These are phyloP conservation scores for Emiliania huxleyi DNA, from an alignment of 78 protist genomes.

Conservation along the genomic window DNA sequence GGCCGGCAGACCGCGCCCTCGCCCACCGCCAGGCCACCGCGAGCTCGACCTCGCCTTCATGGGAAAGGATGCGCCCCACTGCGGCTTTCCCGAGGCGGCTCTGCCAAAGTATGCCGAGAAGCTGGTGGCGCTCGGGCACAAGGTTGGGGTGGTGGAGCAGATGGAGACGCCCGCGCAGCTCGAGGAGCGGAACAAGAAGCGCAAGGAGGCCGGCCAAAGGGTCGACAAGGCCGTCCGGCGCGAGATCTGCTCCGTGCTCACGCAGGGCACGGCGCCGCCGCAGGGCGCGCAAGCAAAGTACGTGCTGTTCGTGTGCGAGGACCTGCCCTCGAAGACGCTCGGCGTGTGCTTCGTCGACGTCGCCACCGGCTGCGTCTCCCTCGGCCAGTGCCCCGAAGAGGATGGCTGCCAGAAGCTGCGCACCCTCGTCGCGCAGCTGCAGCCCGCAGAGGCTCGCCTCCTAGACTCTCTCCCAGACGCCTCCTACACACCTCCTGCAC, in stretches of 20 bases:
- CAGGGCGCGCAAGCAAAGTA: neutral
- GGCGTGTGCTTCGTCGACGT: conserved; percentile 46
- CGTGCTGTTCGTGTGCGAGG: neutral
- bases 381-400: conserved; percentile 24
- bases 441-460: conserved; percentile 18
- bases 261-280: neutral
- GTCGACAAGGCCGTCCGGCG: neutral
- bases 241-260: neutral
- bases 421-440: conserved; percentile 34
- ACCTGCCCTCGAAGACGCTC: neutral
- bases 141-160: conserved; percentile 38
- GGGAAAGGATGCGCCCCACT: conserved; percentile 14
- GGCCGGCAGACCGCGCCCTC: neutral
- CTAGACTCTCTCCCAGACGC: too few relatives aligned
- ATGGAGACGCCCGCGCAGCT: conserved; percentile 38
- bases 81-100: conserved; percentile 44
- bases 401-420: conserved; percentile 11
- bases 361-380: neutral
- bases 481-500: too few relatives aligned
- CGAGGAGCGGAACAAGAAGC: conserved; percentile 11
- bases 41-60: conserved; percentile 41
- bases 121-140: conserved; percentile 32
- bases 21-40: neutral
- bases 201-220: too few relatives aligned
- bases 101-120: conserved; percentile 26